A percentile compares a stretch with the other conserved stretches of the same genome.
phyloP scores from a whole-genome alignment of 1,284 basidiomycete species.

The Hypsizygus ulmarius region DNA sequence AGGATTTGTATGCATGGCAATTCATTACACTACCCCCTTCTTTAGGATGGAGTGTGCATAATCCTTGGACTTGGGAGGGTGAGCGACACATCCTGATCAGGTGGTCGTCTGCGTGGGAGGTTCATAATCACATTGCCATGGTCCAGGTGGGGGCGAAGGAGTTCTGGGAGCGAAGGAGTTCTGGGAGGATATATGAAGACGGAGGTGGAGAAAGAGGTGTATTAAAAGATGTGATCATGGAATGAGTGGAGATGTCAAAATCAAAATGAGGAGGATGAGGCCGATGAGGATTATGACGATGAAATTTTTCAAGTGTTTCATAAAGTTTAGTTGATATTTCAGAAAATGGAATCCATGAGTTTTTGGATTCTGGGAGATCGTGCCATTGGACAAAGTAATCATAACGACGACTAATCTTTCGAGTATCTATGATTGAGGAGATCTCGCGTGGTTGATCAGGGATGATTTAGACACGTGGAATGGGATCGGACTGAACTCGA shows the following conservation, averaged over 20 bases:
- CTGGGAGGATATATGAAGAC: neutral
- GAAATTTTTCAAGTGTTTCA: constrained; percentile 21
- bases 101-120: constrained; percentile 6
- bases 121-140: constrained; percentile 4
- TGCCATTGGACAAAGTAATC: constrained; percentile 32
- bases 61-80: constrained; percentile 11
- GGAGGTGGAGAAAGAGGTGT: neutral
- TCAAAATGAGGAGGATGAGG: constrained; percentile 4
- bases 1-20: too few relatives aligned
- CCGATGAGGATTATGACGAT: constrained; percentile 23
- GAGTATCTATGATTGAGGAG: constrained; percentile 25
- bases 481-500: too few relatives aligned
- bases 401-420: constrained; percentile 28
- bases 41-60: constrained; percentile 11
- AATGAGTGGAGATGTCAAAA: neutral
- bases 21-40: constrained; percentile 9
- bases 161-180: too few relatives aligned
- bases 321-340: neutral
- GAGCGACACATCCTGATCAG: constrained; percentile 5
- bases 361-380: constrained; percentile 21
- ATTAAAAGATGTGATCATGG: neutral
- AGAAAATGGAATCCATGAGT: constrained; percentile 11
- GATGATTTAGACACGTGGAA: neutral
- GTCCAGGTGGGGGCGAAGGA: constrained; percentile 6
- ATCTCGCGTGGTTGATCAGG: constrained; percentile 14